phyloP scores from a whole-genome alignment of 208 protist genomes.

The Wallacemonas sp. region DNA sequence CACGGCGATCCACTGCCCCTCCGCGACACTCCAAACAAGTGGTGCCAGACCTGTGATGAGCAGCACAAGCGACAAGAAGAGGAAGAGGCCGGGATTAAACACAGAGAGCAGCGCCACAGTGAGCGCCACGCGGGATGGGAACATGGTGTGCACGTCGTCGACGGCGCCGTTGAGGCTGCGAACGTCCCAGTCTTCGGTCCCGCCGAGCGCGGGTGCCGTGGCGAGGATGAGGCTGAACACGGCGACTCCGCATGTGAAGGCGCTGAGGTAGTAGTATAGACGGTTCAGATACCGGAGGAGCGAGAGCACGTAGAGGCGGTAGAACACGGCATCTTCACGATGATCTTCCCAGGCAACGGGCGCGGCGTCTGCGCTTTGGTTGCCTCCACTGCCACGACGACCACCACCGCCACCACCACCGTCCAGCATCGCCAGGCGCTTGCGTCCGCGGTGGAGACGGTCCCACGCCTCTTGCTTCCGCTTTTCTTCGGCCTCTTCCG shows the following conservation, averaged over 20 bases:
- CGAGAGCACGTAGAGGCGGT: constrained; percentile 12
- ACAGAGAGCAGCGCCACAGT: constrained; percentile 15
- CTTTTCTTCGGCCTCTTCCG: constrained; percentile 14
- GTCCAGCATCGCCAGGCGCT: not conserved
- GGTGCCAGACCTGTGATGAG: constrained; percentile 37
- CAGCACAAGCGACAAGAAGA: constrained; percentile 43
- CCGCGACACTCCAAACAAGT: constrained; percentile 30
- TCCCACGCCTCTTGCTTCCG: constrained; percentile 11
- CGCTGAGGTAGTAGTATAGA: constrained; percentile 26
- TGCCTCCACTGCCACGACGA: not conserved
- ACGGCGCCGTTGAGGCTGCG: not conserved
- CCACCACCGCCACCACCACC: not conserved
- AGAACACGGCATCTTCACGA: constrained; percentile 25
- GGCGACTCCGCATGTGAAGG: constrained; percentile 31
- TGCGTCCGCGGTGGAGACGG: constrained; percentile 7
- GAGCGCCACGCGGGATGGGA: constrained; percentile 17
- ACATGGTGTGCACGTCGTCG: constrained; percentile 6
- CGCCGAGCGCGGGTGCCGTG: constrained; percentile 16
- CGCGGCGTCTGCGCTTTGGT: not conserved
- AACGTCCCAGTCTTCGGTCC: not conserved
- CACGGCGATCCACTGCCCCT: constrained; percentile 26
- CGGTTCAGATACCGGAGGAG: constrained; percentile 28
- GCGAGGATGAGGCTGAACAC: constrained; percentile 29
- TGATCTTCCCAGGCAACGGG: not conserved
- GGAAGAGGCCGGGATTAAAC: constrained; percentile 35